Evolutionary conservation across 768 basidiomycete genomes (phyloP).

Genomic region (Kwoniella dejecticola): DNA sequence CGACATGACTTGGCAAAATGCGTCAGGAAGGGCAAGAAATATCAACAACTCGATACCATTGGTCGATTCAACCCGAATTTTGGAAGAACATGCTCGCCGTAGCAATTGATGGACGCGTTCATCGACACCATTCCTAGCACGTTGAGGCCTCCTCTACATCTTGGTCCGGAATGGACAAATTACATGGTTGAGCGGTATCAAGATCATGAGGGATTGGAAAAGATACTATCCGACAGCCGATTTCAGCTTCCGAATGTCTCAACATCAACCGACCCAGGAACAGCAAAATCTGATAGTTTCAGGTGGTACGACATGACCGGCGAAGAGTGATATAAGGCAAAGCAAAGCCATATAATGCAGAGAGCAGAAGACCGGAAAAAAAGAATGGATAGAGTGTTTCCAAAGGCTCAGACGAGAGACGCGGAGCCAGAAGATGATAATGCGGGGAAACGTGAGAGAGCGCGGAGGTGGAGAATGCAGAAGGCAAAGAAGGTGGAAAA

Average conservation of each 20-base stretch:
- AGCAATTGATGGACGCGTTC: background rate
- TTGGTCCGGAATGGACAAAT: background rate
- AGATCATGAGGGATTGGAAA: background rate
- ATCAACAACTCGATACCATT: constrained; percentile 3
- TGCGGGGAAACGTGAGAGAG: too few relatives aligned
- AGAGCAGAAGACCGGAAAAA: too few relatives aligned
- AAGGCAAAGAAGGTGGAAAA: too few relatives aligned
- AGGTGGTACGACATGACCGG: too few relatives aligned
- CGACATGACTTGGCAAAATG: constrained; percentile 19
- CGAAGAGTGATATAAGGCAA: too few relatives aligned
- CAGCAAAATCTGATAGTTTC: too few relatives aligned
- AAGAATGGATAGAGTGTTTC: too few relatives aligned
- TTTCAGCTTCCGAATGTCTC: background rate
- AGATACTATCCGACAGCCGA: background rate
- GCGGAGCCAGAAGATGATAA: too few relatives aligned
- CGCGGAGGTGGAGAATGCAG: too few relatives aligned
- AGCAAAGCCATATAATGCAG: too few relatives aligned
- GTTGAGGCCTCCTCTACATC: background rate
- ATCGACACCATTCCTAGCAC: background rate
- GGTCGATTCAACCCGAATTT: background rate
- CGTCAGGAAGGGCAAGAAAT: constrained; percentile 15
- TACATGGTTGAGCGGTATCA: background rate
- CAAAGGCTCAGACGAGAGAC: too few relatives aligned
- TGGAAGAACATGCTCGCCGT: background rate
- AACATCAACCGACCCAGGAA: background rate